phyloP scores from a whole-genome alignment of 176 grass and related monocot genomes.

The Microstegium vimineum region DNA sequence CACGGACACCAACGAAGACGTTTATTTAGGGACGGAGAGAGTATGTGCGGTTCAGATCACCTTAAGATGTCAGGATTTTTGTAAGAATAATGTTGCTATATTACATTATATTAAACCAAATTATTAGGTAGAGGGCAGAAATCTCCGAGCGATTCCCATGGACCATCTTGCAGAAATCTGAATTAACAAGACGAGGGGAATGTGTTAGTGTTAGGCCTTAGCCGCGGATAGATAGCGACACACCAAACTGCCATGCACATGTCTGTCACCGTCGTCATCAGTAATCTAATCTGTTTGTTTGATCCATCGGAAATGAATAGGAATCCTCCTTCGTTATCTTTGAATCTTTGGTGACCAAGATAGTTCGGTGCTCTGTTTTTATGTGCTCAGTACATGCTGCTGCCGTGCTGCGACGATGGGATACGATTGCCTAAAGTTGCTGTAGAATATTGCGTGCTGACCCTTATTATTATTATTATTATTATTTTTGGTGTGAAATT shows the following conservation, averaged over 20 bases:
- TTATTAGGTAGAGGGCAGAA: neutral
- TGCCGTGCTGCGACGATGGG: neutral
- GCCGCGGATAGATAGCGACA: neutral
- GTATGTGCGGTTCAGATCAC: neutral
- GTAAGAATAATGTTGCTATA: neutral
- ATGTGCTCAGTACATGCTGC: neutral
- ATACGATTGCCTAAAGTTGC: neutral
- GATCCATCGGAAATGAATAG: neutral
- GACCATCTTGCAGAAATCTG: neutral
- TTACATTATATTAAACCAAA: neutral
- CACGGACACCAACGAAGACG: no score
- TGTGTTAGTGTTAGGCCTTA: no score
- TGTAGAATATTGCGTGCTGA: neutral
- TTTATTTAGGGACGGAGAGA: no score
- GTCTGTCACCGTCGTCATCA: conserved; percentile 50
- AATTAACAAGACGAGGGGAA: neutral
- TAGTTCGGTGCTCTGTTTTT: neutral
- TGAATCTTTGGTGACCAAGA: neutral
- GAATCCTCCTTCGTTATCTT: neutral
- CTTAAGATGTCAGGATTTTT: neutral
- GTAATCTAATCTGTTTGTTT: neutral
- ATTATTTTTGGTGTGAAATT: no score
- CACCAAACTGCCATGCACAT: conserved; percentile 47
- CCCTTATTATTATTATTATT: no score
- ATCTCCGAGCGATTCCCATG: neutral